phyloP scores from a whole-genome alignment of 352 stramenopile species.

The Phytophthora sojae region DNA sequence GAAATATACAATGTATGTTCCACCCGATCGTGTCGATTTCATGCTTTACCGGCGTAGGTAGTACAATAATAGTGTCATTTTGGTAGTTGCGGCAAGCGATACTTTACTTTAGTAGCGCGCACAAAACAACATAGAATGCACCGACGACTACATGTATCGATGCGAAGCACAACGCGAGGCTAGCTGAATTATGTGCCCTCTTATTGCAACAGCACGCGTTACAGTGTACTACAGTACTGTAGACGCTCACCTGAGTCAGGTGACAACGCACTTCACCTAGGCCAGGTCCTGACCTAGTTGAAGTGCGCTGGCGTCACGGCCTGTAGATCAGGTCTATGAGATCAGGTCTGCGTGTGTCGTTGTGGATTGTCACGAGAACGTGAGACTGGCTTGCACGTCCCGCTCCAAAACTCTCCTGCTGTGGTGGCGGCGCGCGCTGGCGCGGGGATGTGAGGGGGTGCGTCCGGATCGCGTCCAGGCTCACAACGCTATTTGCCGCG shows the following conservation, averaged over 20 bases:
- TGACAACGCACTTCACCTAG: too few relatives aligned
- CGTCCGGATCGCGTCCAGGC: conserved; percentile 1
- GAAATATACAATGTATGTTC: not conserved
- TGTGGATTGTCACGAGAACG: not conserved
- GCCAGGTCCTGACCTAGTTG: too few relatives aligned
- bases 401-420: not conserved
- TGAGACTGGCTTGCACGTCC: not conserved
- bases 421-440: not conserved
- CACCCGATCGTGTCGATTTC: not conserved
- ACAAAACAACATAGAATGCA: too few relatives aligned
- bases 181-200: too few relatives aligned
- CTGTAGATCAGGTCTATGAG: not conserved
- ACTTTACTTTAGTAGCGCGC: too few relatives aligned
- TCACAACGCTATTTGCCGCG: conserved; percentile 20
- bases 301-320: not conserved
- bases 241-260: too few relatives aligned
- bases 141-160: too few relatives aligned
- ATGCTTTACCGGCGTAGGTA: not conserved
- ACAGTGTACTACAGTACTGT: too few relatives aligned
- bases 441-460: not conserved
- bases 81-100: too few relatives aligned
- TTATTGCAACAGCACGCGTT: too few relatives aligned
- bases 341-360: not conserved
- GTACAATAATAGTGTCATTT: not conserved
- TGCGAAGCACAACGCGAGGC: too few relatives aligned